Evolutionary conservation across 169 alveolate species (phyloP).

Genomic region (Plasmodium knowlesi): DNA sequence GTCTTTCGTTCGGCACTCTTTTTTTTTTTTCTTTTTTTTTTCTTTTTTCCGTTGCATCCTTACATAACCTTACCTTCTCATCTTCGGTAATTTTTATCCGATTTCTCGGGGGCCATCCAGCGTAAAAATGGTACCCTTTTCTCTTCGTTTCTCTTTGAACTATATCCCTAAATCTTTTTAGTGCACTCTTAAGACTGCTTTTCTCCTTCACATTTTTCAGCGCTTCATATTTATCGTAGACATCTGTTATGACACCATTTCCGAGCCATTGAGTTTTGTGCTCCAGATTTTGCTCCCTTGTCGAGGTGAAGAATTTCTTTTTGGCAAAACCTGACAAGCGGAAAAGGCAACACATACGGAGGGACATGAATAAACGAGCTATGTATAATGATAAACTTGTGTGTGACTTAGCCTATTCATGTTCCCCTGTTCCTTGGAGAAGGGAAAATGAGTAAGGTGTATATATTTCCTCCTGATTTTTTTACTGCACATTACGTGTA

Average conservation of each 20-base stretch:
- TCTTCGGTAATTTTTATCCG: slow-evolving; percentile 66
- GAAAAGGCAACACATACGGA: neutral
- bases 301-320: slow-evolving; percentile 14
- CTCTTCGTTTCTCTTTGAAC: slow-evolving; percentile 64
- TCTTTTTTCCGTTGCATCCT: neutral
- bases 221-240: slow-evolving; percentile 54
- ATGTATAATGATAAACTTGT: neutral
- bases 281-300: neutral
- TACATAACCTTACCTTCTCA: slow-evolving; percentile 43
- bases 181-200: slow-evolving; percentile 29
- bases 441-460: neutral
- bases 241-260: neutral
- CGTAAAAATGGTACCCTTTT: slow-evolving; percentile 66
- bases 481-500: neutral
- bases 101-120: slow-evolving; percentile 75
- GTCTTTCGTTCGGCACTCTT: neutral
- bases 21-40: neutral
- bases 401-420: neutral
- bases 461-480: neutral
- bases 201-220: slow-evolving; percentile 43
- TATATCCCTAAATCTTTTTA: slow-evolving; percentile 72
- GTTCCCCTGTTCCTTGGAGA: neutral
- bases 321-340: neutral
- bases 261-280: neutral
- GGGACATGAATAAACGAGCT: neutral